Evolutionary conservation across 2,329 filamentous ascomycete species (phyloP), one percentile per base, ranked within the genome.

Genomic region (Alternaria novae-zelandiae): DNA sequence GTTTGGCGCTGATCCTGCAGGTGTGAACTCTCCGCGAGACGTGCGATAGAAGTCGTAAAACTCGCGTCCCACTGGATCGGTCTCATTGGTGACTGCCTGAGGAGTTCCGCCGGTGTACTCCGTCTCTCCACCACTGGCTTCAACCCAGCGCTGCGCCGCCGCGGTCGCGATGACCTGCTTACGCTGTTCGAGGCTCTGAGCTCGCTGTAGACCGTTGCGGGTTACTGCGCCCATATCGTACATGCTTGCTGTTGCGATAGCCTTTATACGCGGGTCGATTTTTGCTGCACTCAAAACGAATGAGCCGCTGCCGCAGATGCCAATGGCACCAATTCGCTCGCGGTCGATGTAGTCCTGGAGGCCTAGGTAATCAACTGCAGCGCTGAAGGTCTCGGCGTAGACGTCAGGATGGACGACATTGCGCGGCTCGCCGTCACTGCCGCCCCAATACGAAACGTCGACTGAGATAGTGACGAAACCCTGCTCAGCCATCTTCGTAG

Each of bases 261-360:
- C 70, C 50, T 70, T 57, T 20, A 77, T 56, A 7, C 74, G 76
- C 0, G 68, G 57, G 64, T 75, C 64, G 15, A 79, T 74, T 61
- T 80, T 80, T 3, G 79, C 78, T 0, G 79, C 79, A 59, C 76
- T 77, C 64, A 81, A 74, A 9, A 77, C 56, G 44, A 71, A 78
- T 6, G 65, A 70, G 25, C 74, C 76, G 43, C 75, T 77, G 32
- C 71, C 75, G 43, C 76, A 78, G 54, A 78, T 75, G 12, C 75
- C 75, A 13, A 78, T 50, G 20, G 45, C 75, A 23, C 75, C 75
- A 47, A 78, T 78, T 6, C 72, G 72, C 64, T 73, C 69, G 28
- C 70, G 70, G 47, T 78, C 67, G 43, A 78, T 64, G 41, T 68
- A 73, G 20, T 58, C 45, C 46, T 69, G 68, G 1, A 43, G 30